These are phyloP conservation scores for Irpex sp. DNA, from an alignment of 1,284 basidiomycete genomes.

Conservation along the genomic window DNA sequence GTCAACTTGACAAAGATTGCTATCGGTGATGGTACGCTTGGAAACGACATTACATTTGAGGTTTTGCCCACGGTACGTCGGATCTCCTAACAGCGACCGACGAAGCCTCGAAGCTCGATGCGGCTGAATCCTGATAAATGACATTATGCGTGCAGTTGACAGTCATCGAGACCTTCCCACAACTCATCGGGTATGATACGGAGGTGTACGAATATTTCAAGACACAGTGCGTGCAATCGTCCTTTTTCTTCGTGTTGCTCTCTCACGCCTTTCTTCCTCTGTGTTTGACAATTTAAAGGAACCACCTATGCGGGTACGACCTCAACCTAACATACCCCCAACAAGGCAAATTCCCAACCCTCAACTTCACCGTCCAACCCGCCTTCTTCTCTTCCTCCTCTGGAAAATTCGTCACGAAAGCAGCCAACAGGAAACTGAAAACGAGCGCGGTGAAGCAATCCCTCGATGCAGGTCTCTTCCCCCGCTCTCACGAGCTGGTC, in stretches of 20 bases:
- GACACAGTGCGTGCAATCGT: constrained; percentile 45
- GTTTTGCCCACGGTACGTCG: constrained; percentile 49
- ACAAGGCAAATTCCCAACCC: constrained; percentile 44
- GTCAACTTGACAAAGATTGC: constrained; percentile 56
- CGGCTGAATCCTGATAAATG: too few species aligned
- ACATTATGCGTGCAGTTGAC: constrained; percentile 1
- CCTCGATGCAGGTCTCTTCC: not conserved
- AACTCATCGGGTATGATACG: constrained; percentile 32
- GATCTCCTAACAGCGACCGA: not conserved
- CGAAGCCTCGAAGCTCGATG: too few species aligned
- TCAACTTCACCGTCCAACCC: constrained; percentile 1
- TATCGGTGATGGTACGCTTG: constrained; percentile 59
- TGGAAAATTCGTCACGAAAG: not conserved
- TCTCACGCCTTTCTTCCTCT: not conserved
- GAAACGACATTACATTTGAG: constrained; percentile 39
- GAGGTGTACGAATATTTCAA: constrained; percentile 63
- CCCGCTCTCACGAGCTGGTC: not conserved
- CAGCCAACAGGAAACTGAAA: not conserved
- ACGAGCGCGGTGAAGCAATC: not conserved
- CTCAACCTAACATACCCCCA: constrained; percentile 63
- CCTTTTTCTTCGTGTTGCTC: not conserved
- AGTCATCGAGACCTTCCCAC: constrained; percentile 14
- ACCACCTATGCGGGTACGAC: constrained; percentile 42
- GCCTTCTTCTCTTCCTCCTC: too few species aligned
- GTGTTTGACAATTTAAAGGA: not conserved